Evolutionary conservation across 495 filamentous ascomycete species (phyloP).

Genomic region (Daldinia vernicosa): DNA sequence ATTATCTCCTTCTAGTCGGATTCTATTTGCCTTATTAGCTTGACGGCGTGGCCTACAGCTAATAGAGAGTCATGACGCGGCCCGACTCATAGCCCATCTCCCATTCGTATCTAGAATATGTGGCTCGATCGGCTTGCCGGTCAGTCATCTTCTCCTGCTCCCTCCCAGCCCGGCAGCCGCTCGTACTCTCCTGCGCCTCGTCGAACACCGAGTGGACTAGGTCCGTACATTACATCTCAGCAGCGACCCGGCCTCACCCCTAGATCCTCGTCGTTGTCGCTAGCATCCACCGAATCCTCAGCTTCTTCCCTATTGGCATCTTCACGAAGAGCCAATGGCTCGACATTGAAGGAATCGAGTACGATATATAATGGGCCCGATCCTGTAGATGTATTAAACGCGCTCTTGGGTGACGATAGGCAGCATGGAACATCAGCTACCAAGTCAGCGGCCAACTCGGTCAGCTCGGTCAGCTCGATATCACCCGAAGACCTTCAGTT

Average conservation of each 20-base stretch:
- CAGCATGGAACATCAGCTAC: constrained; percentile 28
- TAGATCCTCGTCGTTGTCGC: constrained; percentile 69
- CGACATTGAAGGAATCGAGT: constrained; percentile 66
- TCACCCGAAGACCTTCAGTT: constrained; percentile 54
- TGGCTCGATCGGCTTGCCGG: constrained; percentile 88
- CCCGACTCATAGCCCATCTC: constrained; percentile 26
- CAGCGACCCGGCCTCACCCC: constrained; percentile 67
- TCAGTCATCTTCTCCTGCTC: constrained; percentile 69
- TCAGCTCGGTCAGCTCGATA: constrained; percentile 43
- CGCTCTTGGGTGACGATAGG: constrained; percentile 68
- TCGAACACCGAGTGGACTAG: constrained; percentile 66
- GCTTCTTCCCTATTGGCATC: constrained; percentile 73
- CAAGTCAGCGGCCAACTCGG: constrained; percentile 15
- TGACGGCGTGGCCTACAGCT: constrained; percentile 10
- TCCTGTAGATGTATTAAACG: constrained; percentile 75
- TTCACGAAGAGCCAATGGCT: constrained; percentile 69
- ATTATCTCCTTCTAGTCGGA: neutral
- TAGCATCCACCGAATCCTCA: constrained; percentile 73
- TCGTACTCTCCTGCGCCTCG: constrained; percentile 75
- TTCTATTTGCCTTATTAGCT: neutral
- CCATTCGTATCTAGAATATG: constrained; percentile 61
- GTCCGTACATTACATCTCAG: constrained; percentile 61
- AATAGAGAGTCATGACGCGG: constrained; percentile 32
- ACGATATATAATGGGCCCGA: constrained; percentile 67
- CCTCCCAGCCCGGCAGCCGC: constrained; percentile 64